Base-by-base conservation (phyloP, 164 flowering plant genomes). In the Buxus sempervirens region DNA sequence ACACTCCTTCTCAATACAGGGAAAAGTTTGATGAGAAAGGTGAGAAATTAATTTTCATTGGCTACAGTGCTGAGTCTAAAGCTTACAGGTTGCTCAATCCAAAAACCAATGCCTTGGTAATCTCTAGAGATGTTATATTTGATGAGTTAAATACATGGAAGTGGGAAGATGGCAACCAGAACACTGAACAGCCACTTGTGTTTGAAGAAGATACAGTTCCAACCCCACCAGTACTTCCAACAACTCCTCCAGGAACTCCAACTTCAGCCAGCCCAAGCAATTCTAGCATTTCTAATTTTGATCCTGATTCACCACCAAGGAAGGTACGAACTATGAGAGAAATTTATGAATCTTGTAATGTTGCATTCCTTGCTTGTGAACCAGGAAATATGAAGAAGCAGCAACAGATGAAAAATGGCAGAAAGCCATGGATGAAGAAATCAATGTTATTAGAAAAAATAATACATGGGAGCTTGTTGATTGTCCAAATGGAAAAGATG, bases 21-120 rank as follows among this genome's bases (percentile, higher is more conserved):
- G 58, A 69, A 49, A 69, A 62, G 13, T 63, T 55, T 62, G 62
- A 70, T 16, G 56, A 26, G 20, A 54, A 70, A n/a, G 53, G 62
- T 5, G 62, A 41, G 23, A 70, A 63, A 13, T 42, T 2, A 5
- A 63, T 70, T 0, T 70, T 70, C 21, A 27, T 70, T 56, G 56
- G 73, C 5, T 63, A 70, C 25, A 62, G 57, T 26, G 54, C 12
- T 0, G 45, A 68, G 27, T 59, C 70, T 13, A 68, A 70, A 41
- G 66, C 22, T 1, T 63, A 41, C 4, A 6, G 42, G 7, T 24
- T 69, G 32, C 5, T 63, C 4, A 38, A 70, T 42, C 66, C 67
- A 19, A 25, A 18, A 12, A 70, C 57, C 2, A 70, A 63, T 55
- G 45, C 38, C 3, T 41, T 56, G n/a, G 48, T 45, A 0, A 54